phyloP scores from a whole-genome alignment of 371 early-diverging fungal species.

The Mortierella sp. region DNA sequence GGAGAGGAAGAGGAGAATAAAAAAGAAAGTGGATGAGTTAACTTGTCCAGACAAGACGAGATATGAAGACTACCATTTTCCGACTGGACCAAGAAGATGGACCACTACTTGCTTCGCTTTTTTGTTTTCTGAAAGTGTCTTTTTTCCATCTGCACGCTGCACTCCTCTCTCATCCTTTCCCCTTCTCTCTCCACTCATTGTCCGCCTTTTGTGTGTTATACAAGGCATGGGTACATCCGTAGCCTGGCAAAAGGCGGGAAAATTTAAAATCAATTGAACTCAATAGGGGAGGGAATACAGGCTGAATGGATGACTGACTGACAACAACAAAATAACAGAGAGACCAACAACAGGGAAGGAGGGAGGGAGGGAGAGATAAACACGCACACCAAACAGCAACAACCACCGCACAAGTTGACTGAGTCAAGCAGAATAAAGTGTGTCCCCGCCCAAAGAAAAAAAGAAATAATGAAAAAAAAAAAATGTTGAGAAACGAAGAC shows the following conservation, averaged over 20 bases:
- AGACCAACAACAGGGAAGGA: neutral
- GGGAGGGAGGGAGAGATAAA: constrained; percentile 5
- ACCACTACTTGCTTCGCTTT: neutral
- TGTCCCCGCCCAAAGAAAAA: neutral
- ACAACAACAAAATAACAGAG: neutral
- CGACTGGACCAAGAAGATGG: neutral
- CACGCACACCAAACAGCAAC: neutral
- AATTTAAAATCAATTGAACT: constrained; percentile 30
- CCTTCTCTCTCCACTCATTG: constrained; percentile 7
- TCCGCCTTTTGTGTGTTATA: constrained; percentile 5
- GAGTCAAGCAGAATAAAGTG: neutral
- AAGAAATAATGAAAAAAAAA: neutral
- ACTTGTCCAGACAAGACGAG: neutral
- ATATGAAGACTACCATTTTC: neutral
- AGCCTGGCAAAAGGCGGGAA: constrained; percentile 27
- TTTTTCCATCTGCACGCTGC: constrained; percentile 8
- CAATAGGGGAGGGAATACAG: constrained; percentile 20
- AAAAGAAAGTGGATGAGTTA: neutral
- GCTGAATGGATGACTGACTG: neutral
- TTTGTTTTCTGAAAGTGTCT: neutral
- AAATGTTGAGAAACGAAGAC: neutral
- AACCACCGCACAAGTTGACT: neutral
- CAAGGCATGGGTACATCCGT: constrained; percentile 13
- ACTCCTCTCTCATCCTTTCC: neutral
- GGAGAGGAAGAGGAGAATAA: neutral